phyloP scores from a whole-genome alignment of 768 basidiomycete species.

The Gloeopeniophorella convolvens region DNA sequence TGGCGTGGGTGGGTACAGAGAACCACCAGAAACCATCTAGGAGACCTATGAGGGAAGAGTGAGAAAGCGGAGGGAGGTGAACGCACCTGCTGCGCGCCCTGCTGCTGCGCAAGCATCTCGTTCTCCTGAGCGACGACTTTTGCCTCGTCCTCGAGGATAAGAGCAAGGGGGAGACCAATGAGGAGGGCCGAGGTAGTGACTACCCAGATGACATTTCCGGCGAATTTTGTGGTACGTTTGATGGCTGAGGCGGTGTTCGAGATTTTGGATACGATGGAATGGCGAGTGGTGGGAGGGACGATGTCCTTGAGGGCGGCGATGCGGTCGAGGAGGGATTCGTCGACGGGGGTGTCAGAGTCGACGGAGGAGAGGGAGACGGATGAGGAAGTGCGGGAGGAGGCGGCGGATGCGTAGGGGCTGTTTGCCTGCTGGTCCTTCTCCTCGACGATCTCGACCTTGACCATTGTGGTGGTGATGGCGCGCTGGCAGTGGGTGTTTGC shows the following conservation, averaged over 20 bases:
- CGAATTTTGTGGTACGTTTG: constrained; percentile 60
- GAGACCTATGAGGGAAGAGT: not conserved
- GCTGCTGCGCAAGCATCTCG: constrained; percentile 89
- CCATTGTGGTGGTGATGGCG: constrained; percentile 55
- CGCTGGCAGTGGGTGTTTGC: not conserved
- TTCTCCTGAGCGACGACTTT: constrained; percentile 92
- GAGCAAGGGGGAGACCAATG: constrained; percentile 87
- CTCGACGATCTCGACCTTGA: constrained; percentile 88
- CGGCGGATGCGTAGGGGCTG: constrained; percentile 63
- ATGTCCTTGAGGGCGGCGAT: constrained; percentile 92
- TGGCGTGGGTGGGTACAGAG: constrained; percentile 18
- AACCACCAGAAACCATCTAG: constrained; percentile 19
- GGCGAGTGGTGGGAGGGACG: constrained; percentile 85
- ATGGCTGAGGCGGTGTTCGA: constrained; percentile 56
- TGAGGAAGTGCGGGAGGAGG: constrained; percentile 67
- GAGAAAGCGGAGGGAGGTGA: too few relatives aligned
- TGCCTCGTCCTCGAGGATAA: constrained; percentile 93
- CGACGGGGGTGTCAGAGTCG: constrained; percentile 59
- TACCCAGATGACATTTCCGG: constrained; percentile 91
- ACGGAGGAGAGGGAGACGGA: constrained; percentile 75
- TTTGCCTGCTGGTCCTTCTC: constrained; percentile 58
- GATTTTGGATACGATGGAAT: constrained; percentile 57
- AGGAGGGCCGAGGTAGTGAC: constrained; percentile 90
- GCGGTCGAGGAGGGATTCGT: constrained; percentile 86
- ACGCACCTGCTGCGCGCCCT: constrained; percentile 80